Evolutionary conservation across 2,329 filamentous ascomycete genomes (phyloP).

Genomic region (Hypoxylon sp.): DNA sequence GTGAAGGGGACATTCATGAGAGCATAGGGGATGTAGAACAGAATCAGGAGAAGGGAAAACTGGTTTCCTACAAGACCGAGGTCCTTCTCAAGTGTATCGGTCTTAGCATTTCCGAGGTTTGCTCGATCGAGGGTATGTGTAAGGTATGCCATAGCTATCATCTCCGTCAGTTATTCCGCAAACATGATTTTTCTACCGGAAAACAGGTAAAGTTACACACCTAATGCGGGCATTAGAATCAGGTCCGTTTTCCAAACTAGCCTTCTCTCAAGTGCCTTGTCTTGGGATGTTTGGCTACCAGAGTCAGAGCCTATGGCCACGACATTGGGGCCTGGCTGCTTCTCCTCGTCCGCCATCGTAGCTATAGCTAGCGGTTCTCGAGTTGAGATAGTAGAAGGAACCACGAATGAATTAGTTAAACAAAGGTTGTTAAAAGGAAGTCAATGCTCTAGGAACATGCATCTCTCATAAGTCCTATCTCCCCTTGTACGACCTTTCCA

Average conservation of each 20-base stretch:
- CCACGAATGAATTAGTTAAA: neutral
- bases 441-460: neutral
- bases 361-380: neutral
- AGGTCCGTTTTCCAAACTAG: conserved; percentile 44
- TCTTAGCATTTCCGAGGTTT: conserved; percentile 55
- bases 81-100: conserved; percentile 51
- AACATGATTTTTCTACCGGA: neutral
- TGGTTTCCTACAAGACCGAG: conserved; percentile 52
- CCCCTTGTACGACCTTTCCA: neutral
- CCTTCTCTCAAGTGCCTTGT: conserved; percentile 26
- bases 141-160: conserved; percentile 44
- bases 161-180: neutral
- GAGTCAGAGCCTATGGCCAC: conserved; percentile 27
- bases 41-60: conserved; percentile 53
- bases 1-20: conserved; percentile 50
- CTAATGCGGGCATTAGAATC: conserved; percentile 41
- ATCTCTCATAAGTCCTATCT: neutral
- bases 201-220: conserved; percentile 15
- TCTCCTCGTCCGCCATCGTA: conserved; percentile 21
- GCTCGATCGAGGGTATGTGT: conserved; percentile 50
- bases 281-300: neutral
- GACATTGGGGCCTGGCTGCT: conserved; percentile 16
- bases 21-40: conserved; percentile 55
- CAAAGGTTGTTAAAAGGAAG: neutral
- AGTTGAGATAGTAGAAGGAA: neutral